phyloP scores from a whole-genome alignment of 1,139 yeast genomes.

The Arxiozyma slooffiae region DNA sequence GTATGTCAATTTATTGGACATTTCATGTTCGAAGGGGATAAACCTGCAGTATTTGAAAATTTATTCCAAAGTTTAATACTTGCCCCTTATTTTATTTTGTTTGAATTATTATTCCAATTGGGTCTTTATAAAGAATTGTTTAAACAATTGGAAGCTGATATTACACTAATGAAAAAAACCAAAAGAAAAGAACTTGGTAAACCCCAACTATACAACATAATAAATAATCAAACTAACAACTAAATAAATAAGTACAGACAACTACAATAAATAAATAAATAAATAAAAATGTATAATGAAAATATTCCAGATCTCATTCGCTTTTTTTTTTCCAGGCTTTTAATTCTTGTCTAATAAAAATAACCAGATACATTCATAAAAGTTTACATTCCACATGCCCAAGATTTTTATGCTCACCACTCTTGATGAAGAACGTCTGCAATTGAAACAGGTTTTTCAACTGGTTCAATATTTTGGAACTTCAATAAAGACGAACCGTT shows the following conservation, averaged over 20 bases:
- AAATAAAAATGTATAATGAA: neutral
- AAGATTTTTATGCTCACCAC: slow-evolving; percentile 40
- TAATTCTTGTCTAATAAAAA: too few relatives aligned
- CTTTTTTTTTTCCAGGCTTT: too few relatives aligned
- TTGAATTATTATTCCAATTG: slow-evolving; percentile 59
- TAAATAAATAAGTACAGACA: neutral
- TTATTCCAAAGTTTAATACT: slow-evolving; percentile 74
- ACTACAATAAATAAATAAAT: neutral
- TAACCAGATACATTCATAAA: neutral
- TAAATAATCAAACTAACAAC: neutral
- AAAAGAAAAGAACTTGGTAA: neutral
- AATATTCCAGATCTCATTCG: neutral
- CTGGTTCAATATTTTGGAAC: slow-evolving; percentile 34
- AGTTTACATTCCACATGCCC: neutral
- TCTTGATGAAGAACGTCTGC: slow-evolving; percentile 67
- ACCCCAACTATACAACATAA: too few relatives aligned
- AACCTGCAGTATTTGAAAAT: slow-evolving; percentile 83
- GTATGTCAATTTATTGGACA: slow-evolving; percentile 85
- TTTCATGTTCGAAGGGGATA: slow-evolving; percentile 66
- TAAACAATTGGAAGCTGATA: slow-evolving; percentile 41
- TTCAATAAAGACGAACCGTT: slow-evolving; percentile 57
- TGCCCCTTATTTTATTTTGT: slow-evolving; percentile 84
- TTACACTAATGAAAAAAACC: slow-evolving; percentile 26
- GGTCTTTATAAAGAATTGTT: slow-evolving; percentile 54
- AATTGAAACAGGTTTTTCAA: slow-evolving; percentile 52